phyloP scores from a whole-genome alignment of 2,329 filamentous ascomycete species.

The Pseudogymnoascus sp. region DNA sequence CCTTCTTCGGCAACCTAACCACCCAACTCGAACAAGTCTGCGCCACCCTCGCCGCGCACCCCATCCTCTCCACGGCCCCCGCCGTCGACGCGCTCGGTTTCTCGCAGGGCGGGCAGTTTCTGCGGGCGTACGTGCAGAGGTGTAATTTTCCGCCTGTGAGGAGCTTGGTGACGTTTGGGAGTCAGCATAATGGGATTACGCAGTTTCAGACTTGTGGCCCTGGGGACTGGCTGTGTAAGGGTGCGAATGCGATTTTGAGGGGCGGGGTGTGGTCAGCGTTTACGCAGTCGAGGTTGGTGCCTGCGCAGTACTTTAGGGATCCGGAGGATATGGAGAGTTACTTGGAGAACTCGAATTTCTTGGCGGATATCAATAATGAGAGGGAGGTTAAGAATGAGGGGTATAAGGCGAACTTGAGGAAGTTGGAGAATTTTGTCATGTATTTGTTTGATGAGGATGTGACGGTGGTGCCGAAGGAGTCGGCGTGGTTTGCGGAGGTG shows the following conservation, averaged over 20 bases:
- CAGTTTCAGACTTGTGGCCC: conserved; percentile 67
- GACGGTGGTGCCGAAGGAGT: conserved; percentile 83
- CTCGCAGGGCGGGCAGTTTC: conserved; percentile 90
- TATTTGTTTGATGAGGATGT: conserved; percentile 81
- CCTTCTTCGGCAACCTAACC: conserved; percentile 86
- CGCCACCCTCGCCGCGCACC: conserved; percentile 62
- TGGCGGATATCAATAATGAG: conserved; percentile 97
- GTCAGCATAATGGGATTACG: conserved; percentile 72
- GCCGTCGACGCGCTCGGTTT: conserved; percentile 89
- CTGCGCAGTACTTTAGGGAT: conserved; percentile 90
- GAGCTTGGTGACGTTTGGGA: conserved; percentile 61
- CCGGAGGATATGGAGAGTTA: conserved; percentile 61
- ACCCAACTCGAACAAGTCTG: conserved; percentile 71
- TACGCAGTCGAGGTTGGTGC: conserved; percentile 74
- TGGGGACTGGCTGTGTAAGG: conserved; percentile 72
- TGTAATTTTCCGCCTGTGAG: conserved; percentile 58
- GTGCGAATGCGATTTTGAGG: conserved; percentile 67
- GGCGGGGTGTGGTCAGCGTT: conserved; percentile 71
- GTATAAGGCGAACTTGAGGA: conserved; percentile 63
- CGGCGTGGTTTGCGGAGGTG: conserved; percentile 82
- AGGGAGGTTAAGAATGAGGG: conserved; percentile 59
- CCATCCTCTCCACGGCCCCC: conserved; percentile 71
- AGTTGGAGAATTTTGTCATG: conserved; percentile 73
- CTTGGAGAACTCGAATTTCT: conserved; percentile 72
- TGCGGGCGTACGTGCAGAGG: conserved; percentile 82